Evolutionary conservation across 176 grass and related monocot genomes (phyloP), one percentile per base, ranked within the genome.

Genomic region (Musa troglodytarum): DNA sequence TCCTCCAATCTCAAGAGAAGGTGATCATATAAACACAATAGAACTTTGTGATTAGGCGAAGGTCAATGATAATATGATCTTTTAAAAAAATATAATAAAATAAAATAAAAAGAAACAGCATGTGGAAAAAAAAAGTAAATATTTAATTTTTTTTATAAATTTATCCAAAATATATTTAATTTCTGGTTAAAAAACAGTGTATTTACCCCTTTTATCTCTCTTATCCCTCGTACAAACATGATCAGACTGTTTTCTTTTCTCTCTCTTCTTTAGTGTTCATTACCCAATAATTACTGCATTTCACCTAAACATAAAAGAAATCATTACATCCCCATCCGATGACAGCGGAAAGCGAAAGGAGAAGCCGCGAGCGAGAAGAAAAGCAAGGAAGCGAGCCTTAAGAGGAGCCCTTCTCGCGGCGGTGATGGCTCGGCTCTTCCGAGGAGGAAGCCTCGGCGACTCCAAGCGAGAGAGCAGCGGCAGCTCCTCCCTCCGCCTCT

Each of bases 1-100:
- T 74, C 88, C 0, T 80, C 90, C 22, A 94, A 82, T 75, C 89
- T 49, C 83, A 91, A 67, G 96, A 99, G 90, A 99, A 99, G 76
- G 79, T 26, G 25, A 1, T 26, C 1, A 26, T 26, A 1, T 1
- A 26, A 26, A 26, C 1, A 26, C 1, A 26, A 26, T 1, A 1
- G 1, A 1, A 1, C 1, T 1, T 1, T 1, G 1, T 26, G 25
- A 26, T 0, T 26, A 26, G 25, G 25, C 25, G 25, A 26, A 26
- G 25, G 25, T 26, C 1, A 26, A 26, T 1, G 25, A 26, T 26
- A 26, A 26, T 26, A 26, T 26, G 25, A 26, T 22, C 1, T 26
- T 26, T 26, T 26, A 1, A 26, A 1, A 26, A 26, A 26, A 26
- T 26, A 25, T 1, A 25, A 25, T 25, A 25, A 25, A 25, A 25